Conservation (phyloP, 805 yeast species). For the Myxozyma lipomycoides region DNA sequence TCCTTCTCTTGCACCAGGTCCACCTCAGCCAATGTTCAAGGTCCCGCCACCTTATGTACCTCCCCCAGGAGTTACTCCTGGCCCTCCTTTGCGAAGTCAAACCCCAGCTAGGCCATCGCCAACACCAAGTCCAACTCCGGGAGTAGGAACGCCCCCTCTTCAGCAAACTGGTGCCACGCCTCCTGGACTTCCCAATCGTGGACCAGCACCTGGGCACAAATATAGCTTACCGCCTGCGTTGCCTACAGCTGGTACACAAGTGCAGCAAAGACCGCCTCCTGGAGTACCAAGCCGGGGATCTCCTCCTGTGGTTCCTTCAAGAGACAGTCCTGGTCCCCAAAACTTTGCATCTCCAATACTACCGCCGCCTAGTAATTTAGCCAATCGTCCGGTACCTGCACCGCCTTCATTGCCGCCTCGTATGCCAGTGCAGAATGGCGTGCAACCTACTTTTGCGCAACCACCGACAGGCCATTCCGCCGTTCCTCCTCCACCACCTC, state of each 20-base stretch:
- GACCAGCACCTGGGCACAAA: constrained; percentile 24
- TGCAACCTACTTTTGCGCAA: constrained; percentile 15
- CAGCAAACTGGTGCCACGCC: constrained; percentile 9
- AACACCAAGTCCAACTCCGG: constrained; percentile 28
- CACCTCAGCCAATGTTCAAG: constrained; percentile 31
- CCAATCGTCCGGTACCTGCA: constrained; percentile 17
- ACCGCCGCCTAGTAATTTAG: constrained; percentile 16
- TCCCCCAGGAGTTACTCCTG: constrained; percentile 1
- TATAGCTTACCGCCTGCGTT: constrained; percentile 29
- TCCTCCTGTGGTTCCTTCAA: constrained; percentile 40
- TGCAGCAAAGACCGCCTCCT: constrained; percentile 33
- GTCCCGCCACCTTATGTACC: constrained; percentile 28
- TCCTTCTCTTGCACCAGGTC: constrained; percentile 41
- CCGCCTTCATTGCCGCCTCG: constrained; percentile 35
- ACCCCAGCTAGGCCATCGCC: constrained; percentile 2
- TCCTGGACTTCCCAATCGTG: constrained; percentile 2
- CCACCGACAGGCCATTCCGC: not conserved
- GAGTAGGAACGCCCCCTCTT: constrained; percentile 10
- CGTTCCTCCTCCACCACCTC: constrained; percentile 24
- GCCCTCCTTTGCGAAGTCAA: constrained; percentile 6
- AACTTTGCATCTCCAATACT: not conserved
- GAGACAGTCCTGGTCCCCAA: constrained; percentile 27
- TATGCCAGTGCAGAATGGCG: constrained; percentile 26
- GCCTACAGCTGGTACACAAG: constrained; percentile 18
- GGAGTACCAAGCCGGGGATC: constrained; percentile 31